Evolutionary conservation across 345 rosid species (phyloP).

Genomic region (Alliaria petiolata): DNA sequence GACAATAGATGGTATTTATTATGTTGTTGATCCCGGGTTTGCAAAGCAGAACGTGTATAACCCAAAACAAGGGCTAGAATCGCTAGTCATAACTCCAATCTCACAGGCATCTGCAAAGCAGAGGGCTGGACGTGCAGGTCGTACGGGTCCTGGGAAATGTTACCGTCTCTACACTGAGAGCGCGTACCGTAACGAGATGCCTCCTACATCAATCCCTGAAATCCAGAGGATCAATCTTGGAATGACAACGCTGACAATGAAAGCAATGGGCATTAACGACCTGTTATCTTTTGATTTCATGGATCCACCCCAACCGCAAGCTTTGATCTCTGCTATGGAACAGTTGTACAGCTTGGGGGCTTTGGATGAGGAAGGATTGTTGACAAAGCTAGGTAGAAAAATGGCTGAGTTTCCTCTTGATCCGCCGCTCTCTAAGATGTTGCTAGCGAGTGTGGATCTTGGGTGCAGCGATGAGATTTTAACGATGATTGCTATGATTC

Average conservation of each 20-base stretch:
- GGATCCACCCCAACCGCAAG: slow-evolving; percentile 52
- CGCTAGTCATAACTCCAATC: slow-evolving; percentile 72
- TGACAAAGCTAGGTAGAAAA: slow-evolving; percentile 87
- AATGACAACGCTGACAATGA: slow-evolving; percentile 57
- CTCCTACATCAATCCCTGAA: slow-evolving; percentile 81
- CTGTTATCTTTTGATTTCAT: slow-evolving; percentile 38
- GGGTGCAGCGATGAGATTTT: slow-evolving; percentile 96
- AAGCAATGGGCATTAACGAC: slow-evolving; percentile 94
- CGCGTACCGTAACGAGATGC: slow-evolving; percentile 54
- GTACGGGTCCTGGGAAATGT: slow-evolving; percentile 89
- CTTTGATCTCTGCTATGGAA: slow-evolving; percentile 89
- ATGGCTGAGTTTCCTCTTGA: slow-evolving; percentile 98
- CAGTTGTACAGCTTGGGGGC: slow-evolving; percentile 84
- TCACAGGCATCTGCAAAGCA: slow-evolving; percentile 89
- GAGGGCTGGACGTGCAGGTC: slow-evolving; percentile 86
- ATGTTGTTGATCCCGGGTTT: slow-evolving; percentile 87
- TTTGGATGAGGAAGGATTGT: slow-evolving; percentile 83
- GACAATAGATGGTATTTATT: slow-evolving; percentile 72
- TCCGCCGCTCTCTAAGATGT: slow-evolving; percentile 87
- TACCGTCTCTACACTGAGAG: slow-evolving; percentile 77
- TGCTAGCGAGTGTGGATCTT: slow-evolving; percentile 88
- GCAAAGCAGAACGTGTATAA: slow-evolving; percentile 79
- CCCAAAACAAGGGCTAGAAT: slow-evolving; percentile 78
- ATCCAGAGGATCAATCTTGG: slow-evolving; percentile 93
- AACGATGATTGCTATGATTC: slow-evolving; percentile 87